A percentile compares a stretch with the other conserved stretches of the same genome.
These are phyloP conservation scores for Plasmodium knowlesi DNA, from an alignment of 169 alveolate species.

Conservation along the genomic window DNA sequence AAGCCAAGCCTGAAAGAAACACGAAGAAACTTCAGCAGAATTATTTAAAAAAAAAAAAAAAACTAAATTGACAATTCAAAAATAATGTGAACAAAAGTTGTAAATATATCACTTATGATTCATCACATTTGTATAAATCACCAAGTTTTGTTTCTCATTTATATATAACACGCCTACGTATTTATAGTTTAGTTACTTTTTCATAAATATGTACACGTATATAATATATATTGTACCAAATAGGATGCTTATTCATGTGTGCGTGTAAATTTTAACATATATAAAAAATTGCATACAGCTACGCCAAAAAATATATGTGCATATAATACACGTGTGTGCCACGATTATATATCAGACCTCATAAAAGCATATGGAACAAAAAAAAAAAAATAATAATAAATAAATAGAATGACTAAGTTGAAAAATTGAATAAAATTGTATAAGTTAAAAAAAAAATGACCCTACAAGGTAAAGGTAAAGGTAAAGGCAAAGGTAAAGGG, in stretches of 20 bases:
- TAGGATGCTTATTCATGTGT: not conserved
- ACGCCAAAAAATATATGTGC: not conserved
- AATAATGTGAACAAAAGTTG: conserved; percentile 10
- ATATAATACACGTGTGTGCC: not conserved
- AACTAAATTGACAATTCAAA: conserved; percentile 36
- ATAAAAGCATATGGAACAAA: conserved; percentile 1
- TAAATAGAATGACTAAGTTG: not conserved
- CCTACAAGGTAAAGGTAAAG: not conserved
- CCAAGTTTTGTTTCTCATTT: not conserved
- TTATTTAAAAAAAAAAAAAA: conserved; percentile 3
- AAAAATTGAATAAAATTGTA: not conserved
- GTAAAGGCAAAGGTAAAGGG: too few species aligned
- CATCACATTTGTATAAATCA: not conserved
- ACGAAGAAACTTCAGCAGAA: not conserved
- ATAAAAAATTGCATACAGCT: not conserved
- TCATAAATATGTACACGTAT: not conserved
- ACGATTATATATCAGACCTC: not conserved
- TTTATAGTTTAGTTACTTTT: not conserved
- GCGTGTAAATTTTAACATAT: not conserved
- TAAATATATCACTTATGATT: not conserved
- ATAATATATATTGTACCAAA: not conserved
- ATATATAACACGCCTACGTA: not conserved
- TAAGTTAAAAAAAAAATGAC: not conserved
- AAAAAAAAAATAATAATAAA: not conserved
- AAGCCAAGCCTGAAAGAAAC: not conserved